Evolutionary conservation across 2,329 filamentous ascomycete species (phyloP).

Genomic region (Calonectria hawksworthii): DNA sequence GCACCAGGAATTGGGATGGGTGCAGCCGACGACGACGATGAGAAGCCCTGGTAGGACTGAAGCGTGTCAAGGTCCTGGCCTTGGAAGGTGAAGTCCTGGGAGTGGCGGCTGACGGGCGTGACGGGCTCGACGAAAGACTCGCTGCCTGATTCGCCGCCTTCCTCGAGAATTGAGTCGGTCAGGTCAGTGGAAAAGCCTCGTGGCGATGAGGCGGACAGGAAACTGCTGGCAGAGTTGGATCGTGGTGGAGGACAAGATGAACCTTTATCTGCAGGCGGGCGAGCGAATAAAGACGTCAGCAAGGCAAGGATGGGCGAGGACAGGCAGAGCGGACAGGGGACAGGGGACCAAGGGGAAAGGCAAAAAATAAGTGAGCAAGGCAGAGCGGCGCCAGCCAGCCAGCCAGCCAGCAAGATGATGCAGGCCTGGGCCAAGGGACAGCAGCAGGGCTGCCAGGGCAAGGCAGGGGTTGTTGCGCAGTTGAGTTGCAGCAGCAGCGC

Average conservation of each 20-base stretch:
- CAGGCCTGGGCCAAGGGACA: not conserved
- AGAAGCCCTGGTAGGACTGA: slow-evolving; percentile 41
- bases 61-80: slow-evolving; percentile 53
- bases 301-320: slow-evolving; percentile 43
- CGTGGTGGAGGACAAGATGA: slow-evolving; percentile 38
- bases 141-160: slow-evolving; percentile 72
- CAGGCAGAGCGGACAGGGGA: slow-evolving; percentile 5
- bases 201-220: slow-evolving; percentile 56
- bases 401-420: slow-evolving; percentile 23
- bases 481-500: not conserved
- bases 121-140: slow-evolving; percentile 72
- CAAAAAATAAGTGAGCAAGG: slow-evolving; percentile 18
- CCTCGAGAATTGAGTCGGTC: slow-evolving; percentile 65
- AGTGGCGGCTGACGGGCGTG: slow-evolving; percentile 71
- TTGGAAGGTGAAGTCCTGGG: slow-evolving; percentile 65
- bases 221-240: slow-evolving; percentile 42
- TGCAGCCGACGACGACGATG: slow-evolving; percentile 38
- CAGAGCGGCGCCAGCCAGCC: slow-evolving; percentile 13
- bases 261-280: slow-evolving; percentile 43
- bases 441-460: slow-evolving; percentile 14
- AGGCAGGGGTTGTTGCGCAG: slow-evolving; percentile 1
- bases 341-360: slow-evolving; percentile 13
- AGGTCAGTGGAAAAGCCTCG: slow-evolving; percentile 65
- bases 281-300: slow-evolving; percentile 43
- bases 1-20: slow-evolving; percentile 36